These are phyloP conservation scores for Moesziomyces antarcticus DNA, from an alignment of 1,284 basidiomycete species.

Conservation along the genomic window DNA sequence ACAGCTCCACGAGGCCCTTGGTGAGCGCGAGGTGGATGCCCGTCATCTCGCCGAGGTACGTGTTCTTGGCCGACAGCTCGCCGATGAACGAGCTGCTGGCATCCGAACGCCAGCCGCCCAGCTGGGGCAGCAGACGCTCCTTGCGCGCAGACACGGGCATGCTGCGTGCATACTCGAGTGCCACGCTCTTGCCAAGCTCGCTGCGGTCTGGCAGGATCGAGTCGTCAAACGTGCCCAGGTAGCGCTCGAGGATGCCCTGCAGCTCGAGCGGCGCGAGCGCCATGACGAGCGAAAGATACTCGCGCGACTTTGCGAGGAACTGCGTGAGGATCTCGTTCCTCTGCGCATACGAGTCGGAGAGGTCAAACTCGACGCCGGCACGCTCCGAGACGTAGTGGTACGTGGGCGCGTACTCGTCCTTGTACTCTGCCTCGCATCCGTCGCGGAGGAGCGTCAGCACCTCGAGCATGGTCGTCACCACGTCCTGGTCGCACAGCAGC, in stretches of 20 bases:
- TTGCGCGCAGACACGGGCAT: constrained; percentile 51
- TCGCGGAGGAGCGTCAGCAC: constrained; percentile 87
- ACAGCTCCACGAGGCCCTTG: constrained; percentile 72
- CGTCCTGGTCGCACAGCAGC: constrained; percentile 86
- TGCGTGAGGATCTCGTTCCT: constrained; percentile 85
- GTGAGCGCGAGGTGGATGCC: constrained; percentile 77
- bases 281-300: constrained; percentile 86
- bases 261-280: constrained; percentile 89
- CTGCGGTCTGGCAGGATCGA: constrained; percentile 40
- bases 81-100: constrained; percentile 58
- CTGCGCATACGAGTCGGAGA: constrained; percentile 87
- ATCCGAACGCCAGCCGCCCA: constrained; percentile 67
- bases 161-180: constrained; percentile 62
- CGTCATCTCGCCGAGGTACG: constrained; percentile 77
- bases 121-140: constrained; percentile 59
- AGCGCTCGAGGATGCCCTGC: constrained; percentile 85
- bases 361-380: constrained; percentile 77
- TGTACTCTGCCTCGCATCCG: constrained; percentile 89
- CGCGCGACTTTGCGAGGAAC: constrained; percentile 78
- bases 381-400: constrained; percentile 85
- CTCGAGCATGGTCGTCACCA: constrained; percentile 83
- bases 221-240: constrained; percentile 61
- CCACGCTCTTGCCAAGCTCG: constrained; percentile 63
- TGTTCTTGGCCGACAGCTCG: constrained; percentile 59
- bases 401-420: constrained; percentile 91